phyloP scores from a whole-genome alignment of 352 stramenopile species.

The Phytopythium cucurbitacearum region DNA sequence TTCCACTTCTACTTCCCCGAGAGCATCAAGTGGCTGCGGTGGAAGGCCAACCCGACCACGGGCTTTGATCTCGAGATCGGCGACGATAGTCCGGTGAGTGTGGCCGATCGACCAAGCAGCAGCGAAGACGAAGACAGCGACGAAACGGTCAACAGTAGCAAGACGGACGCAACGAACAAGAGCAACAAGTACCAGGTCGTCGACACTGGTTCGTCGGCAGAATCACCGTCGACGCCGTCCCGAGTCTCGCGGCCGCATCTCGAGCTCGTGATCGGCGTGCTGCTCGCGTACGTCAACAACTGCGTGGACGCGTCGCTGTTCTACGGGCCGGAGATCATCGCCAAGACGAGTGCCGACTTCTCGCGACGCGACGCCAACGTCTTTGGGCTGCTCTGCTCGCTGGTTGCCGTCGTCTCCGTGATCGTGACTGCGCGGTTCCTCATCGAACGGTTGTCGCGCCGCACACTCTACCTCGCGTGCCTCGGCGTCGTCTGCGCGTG shows the following conservation, averaged over 20 bases:
- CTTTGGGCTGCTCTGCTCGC: constrained; percentile 64
- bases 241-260: constrained; percentile 26
- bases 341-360: constrained; percentile 55
- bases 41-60: constrained; percentile 49
- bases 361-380: constrained; percentile 66
- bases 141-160: constrained; percentile 1
- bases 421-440: constrained; percentile 62
- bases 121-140: constrained; percentile 9
- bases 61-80: constrained; percentile 39
- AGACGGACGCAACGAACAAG: neutral
- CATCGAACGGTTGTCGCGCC: constrained; percentile 60
- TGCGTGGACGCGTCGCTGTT: constrained; percentile 86
- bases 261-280: constrained; percentile 71
- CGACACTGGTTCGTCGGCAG: neutral
- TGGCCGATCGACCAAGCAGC: neutral
- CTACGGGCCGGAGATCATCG: constrained; percentile 81
- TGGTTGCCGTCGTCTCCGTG: constrained; percentile 67
- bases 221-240: constrained; percentile 1
- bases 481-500: constrained; percentile 61
- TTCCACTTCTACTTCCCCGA: constrained; percentile 73
- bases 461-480: constrained; percentile 70
- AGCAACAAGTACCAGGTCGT: constrained; percentile 1
- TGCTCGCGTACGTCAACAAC: constrained; percentile 86
- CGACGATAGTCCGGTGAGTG: neutral
- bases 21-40: constrained; percentile 72